These are phyloP conservation scores for Hemileccinum rubropunctum DNA, from an alignment of 768 basidiomycete species.

Conservation along the genomic window DNA sequence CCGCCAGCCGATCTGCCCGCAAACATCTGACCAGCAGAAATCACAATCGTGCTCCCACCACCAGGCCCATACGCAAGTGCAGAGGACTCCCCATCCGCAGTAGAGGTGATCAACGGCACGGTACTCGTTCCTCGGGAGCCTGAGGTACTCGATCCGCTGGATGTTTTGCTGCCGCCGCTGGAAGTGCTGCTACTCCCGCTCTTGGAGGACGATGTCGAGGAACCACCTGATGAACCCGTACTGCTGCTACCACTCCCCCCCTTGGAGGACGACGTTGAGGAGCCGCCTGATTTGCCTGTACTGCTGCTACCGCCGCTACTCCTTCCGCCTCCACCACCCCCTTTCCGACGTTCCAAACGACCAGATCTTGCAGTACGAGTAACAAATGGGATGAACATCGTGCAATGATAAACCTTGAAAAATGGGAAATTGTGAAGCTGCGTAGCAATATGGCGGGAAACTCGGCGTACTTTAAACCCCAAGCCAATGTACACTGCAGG, in stretches of 20 bases:
- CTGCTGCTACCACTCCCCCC: neutral
- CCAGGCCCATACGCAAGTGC: constrained; percentile 35
- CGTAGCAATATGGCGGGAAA: too few relatives aligned
- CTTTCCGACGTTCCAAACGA: constrained; percentile 28
- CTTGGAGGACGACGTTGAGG: constrained; percentile 5
- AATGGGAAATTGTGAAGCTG: too few relatives aligned
- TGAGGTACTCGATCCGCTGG: neutral
- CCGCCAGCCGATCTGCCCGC: constrained; percentile 52
- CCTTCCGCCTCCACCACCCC: constrained; percentile 30
- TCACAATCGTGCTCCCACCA: constrained; percentile 30
- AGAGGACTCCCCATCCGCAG: constrained; percentile 22
- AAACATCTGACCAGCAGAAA: constrained; percentile 45
- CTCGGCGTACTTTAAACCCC: too few relatives aligned
- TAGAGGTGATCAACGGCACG: constrained; percentile 19
- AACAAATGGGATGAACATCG: constrained; percentile 23
- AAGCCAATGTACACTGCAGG: too few relatives aligned
- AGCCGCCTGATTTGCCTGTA: constrained; percentile 12
- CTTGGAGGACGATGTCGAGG: too few relatives aligned
- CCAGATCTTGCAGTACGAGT: neutral
- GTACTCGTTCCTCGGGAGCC: neutral
- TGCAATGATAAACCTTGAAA: too few relatives aligned
- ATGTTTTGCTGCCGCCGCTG: too few relatives aligned
- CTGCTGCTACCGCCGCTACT: constrained; percentile 13
- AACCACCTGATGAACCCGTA: neutral
- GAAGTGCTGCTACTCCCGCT: too few relatives aligned